A percentile compares a stretch with the other conserved stretches of the same genome.
Conservation (phyloP, 2,329 filamentous ascomycete genomes). For the Aspergillus viridinutans region DNA sequence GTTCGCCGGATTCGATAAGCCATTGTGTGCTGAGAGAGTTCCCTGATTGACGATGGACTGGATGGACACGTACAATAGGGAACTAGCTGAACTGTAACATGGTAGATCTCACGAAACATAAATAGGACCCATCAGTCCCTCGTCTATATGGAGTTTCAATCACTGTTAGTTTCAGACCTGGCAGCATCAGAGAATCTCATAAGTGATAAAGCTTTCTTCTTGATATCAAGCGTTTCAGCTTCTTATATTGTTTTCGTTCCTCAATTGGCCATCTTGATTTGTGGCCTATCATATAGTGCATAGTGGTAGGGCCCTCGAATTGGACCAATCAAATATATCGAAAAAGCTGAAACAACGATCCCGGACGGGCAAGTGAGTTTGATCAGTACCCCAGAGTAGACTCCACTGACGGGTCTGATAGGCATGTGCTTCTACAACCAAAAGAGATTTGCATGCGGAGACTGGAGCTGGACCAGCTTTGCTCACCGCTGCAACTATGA, state of each 20-base stretch:
- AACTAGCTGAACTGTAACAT: constrained; percentile 20
- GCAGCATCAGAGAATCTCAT: constrained; percentile 18
- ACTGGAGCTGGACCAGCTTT: constrained; percentile 94
- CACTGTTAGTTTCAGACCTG: constrained; percentile 30
- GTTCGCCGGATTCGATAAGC: constrained; percentile 31
- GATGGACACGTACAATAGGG: constrained; percentile 17
- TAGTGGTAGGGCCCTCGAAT: constrained; percentile 19
- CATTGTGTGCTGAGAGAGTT: constrained; percentile 26
- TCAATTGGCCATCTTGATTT: constrained; percentile 21
- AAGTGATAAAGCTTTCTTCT: constrained; percentile 16
- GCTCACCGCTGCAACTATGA: constrained; percentile 89
- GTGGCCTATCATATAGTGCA: constrained; percentile 33
- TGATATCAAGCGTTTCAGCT: constrained; percentile 21
- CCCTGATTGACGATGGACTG: constrained; percentile 24
- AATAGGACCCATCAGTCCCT: constrained; percentile 34
- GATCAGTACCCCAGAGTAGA: constrained; percentile 16
- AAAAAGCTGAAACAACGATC: constrained; percentile 32
- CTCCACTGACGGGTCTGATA: constrained; percentile 31
- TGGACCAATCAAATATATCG: constrained; percentile 30
- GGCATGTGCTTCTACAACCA: constrained; percentile 96
- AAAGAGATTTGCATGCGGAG: constrained; percentile 77
- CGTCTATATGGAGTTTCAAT: constrained; percentile 24
- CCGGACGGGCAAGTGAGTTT: constrained; percentile 31
- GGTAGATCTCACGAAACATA: constrained; percentile 34
- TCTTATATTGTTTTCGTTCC: constrained; percentile 14